These are phyloP conservation scores for Microbotryum intermedium DNA, from an alignment of 1,284 basidiomycete genomes.

Conservation along the genomic window DNA sequence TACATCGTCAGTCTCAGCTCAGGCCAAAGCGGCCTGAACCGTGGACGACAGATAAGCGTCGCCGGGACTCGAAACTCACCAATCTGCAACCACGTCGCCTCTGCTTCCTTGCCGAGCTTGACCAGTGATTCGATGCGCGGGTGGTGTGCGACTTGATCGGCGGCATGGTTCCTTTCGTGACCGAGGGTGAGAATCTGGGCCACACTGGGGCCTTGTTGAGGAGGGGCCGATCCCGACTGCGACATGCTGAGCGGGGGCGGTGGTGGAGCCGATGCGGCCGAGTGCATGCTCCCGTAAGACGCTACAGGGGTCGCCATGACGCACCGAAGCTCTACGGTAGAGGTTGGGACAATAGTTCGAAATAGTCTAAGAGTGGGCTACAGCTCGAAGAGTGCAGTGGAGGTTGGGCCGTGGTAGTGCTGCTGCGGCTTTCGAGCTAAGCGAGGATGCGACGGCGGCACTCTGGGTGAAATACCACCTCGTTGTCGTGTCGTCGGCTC, in stretches of 20 bases:
- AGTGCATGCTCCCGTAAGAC: too few species aligned
- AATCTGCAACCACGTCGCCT: constrained; percentile 85
- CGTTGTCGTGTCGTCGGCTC: too few species aligned
- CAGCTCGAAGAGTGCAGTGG: too few species aligned
- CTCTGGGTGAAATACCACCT: too few species aligned
- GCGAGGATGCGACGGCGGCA: too few species aligned
- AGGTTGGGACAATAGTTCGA: too few species aligned
- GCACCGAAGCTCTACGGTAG: too few species aligned
- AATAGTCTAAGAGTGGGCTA: too few species aligned
- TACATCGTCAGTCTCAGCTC: too few species aligned
- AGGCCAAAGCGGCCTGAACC: neutral
- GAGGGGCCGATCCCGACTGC: constrained; percentile 2
- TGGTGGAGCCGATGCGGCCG: neutral
- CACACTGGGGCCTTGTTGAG: constrained; percentile 27
- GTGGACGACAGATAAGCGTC: neutral
- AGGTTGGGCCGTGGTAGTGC: too few species aligned
- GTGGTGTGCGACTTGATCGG: constrained; percentile 25
- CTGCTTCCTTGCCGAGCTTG: constrained; percentile 71
- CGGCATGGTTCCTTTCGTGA: constrained; percentile 28
- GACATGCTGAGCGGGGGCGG: neutral
- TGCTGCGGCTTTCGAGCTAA: too few species aligned
- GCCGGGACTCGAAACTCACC: constrained; percentile 46
- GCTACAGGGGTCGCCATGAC: too few species aligned
- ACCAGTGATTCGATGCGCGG: constrained; percentile 28
- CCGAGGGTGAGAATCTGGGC: constrained; percentile 28